phyloP scores from a whole-genome alignment of 805 yeast genomes.

The Candida nemodendra region DNA sequence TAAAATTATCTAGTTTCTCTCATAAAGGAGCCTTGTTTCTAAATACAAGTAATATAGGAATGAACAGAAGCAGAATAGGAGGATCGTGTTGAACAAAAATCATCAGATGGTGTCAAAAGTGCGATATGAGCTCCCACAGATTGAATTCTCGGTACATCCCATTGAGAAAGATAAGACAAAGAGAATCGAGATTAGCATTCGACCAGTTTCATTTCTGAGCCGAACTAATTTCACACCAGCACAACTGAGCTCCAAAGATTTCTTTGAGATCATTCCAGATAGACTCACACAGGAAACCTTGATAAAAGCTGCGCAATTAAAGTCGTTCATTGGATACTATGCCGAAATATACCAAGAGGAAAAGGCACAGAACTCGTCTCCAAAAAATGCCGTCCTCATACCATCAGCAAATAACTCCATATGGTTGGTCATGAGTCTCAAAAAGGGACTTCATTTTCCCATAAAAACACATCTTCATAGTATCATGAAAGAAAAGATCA shows the following conservation, averaged over 20 bases:
- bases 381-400: conserved; percentile 4
- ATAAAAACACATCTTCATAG: too few species aligned
- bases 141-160: conserved; percentile 4
- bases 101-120: too few species aligned
- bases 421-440: conserved; percentile 10
- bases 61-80: too few species aligned
- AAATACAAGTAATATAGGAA: too few species aligned
- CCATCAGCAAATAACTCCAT: conserved; percentile 6
- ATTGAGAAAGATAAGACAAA: conserved; percentile 1
- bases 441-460: neutral
- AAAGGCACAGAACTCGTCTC: neutral
- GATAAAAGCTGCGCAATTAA: neutral
- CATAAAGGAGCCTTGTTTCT: too few species aligned
- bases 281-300: conserved; percentile 1
- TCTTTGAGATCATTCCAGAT: conserved; percentile 9
- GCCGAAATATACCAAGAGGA: conserved; percentile 1
- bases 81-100: too few species aligned
- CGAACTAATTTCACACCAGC: neutral
- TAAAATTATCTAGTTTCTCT: too few species aligned
- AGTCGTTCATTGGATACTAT: conserved; percentile 9
- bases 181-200: neutral
- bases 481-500: too few species aligned
- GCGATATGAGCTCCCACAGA: too few species aligned
- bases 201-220: conserved; percentile 8
- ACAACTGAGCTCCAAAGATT: neutral